These are phyloP conservation scores for Leishmania braziliensis DNA, from an alignment of 208 protist genomes.

Conservation along the genomic window DNA sequence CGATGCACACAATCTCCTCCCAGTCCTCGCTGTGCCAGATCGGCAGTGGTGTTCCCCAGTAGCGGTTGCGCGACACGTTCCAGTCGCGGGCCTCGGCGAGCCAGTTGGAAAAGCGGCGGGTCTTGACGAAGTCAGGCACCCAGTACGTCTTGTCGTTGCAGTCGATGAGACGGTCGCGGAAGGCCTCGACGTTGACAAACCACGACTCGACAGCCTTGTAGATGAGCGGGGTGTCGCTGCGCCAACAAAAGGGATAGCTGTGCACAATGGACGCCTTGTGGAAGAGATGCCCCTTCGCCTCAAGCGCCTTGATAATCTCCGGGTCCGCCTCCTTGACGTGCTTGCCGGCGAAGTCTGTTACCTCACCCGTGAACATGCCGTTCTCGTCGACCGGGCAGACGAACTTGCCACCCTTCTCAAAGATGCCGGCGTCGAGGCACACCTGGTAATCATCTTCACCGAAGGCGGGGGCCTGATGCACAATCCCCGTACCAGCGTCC, in stretches of 20 bases:
- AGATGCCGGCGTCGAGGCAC: slow-evolving; percentile 95
- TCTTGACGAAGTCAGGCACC: slow-evolving; percentile 98
- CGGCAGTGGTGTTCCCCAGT: slow-evolving; percentile 99
- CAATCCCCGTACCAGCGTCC: slow-evolving; percentile 99
- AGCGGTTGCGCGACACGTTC: slow-evolving; percentile 98
- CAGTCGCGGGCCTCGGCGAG: slow-evolving; percentile 97
- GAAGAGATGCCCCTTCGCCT: slow-evolving; percentile 92
- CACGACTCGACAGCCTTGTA: slow-evolving; percentile 98
- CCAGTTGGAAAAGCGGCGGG: slow-evolving; percentile 99
- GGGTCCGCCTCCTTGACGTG: slow-evolving; percentile 98
- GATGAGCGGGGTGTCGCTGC: slow-evolving; percentile 98
- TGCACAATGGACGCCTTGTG: slow-evolving; percentile 93
- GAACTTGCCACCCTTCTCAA: slow-evolving; percentile 76
- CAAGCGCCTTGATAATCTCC: slow-evolving; percentile 95
- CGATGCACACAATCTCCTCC: slow-evolving; percentile 96
- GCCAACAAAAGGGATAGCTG: slow-evolving; percentile 99
- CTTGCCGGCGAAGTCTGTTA: slow-evolving; percentile 95
- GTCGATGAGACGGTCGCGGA: slow-evolving; percentile 95
- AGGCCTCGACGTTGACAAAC: slow-evolving; percentile 98
- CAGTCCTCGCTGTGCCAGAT: slow-evolving; percentile 98
- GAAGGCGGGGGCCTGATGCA: slow-evolving; percentile 99
- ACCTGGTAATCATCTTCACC: slow-evolving; percentile 99
- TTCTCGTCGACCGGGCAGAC: slow-evolving; percentile 99
- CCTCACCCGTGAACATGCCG: slow-evolving; percentile 96
- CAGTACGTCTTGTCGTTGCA: slow-evolving; percentile 97